Evolutionary conservation across 2,329 filamentous ascomycete genomes (phyloP), one percentile per base, ranked within the genome.

Genomic region (Aspergillus costaricaensis): DNA sequence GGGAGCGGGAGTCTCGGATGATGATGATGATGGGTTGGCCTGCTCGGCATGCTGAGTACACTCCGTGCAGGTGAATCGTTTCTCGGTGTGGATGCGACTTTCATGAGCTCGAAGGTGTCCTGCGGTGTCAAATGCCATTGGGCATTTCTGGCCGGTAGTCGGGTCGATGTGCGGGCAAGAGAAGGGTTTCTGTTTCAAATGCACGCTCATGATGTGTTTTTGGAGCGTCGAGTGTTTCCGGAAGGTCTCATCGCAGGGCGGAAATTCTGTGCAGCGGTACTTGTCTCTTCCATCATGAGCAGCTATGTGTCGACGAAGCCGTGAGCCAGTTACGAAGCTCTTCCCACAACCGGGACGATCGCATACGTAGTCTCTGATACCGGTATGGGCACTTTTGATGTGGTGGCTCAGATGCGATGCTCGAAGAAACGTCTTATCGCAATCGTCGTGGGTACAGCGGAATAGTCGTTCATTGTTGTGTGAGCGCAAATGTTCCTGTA

Each of bases 381-480:
- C 81, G 19, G 85, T 89, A 74, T 97, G 94, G 10, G 89, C 88
- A 58, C 90, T 90, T 72, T 93, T 92, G 71, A 96, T 78, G 74
- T 98, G 94, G 65, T 92, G 89, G 61, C 89, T 88, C 17, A 97
- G 82, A 77, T 97, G 92, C 68, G 94, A 94, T 66, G 91, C 86
- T 63, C 95, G 91, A 14, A 92, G 85, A 73, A 96, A 98, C 44
- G 88, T 85, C 79, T 96, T 97, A 69, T 86, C 85, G 72, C 94
- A 98, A 44, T 78, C 87, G 5, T 83, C 78, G 63, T 89, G 84
- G 2, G 82, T 80, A 71, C 94, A 98, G 41, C 83, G 82, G 75
- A 90, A 96, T 0, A 92, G 88, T 1, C 93, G 87, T 67, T 94
- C 91, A 67, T 94, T 92, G 56, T 87, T 94, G 75, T 98, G 94